These are phyloP conservation scores for Metschnikowia matae DNA, from an alignment of 805 yeast species.

Conservation along the genomic window DNA sequence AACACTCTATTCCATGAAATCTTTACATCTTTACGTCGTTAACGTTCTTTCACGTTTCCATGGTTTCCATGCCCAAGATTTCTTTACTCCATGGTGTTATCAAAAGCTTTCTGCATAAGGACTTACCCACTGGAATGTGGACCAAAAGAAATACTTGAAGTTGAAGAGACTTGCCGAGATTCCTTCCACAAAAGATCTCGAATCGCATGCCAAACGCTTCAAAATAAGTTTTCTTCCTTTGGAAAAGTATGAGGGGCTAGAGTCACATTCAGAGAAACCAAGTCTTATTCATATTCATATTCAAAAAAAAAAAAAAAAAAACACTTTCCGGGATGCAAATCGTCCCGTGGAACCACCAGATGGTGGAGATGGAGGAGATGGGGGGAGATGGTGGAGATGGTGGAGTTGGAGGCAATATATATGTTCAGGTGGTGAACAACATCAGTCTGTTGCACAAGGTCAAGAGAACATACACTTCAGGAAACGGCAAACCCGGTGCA, in stretches of 20 bases:
- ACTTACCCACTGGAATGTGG: not conserved
- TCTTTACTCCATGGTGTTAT: no score
- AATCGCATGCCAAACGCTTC: slow-evolving; percentile 9
- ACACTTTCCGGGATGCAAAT: slow-evolving; percentile 69
- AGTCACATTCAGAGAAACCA: slow-evolving; percentile 6
- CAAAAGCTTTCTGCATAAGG: no score
- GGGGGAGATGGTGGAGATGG: slow-evolving; percentile 99
- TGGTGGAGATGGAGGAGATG: no score
- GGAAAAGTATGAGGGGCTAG: not conserved
- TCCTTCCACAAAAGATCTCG: slow-evolving; percentile 18
- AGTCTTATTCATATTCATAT: slow-evolving; percentile 1
- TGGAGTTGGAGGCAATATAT: slow-evolving; percentile 86
- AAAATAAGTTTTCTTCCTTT: not conserved
- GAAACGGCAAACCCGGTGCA: slow-evolving; percentile 67
- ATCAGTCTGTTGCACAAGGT: slow-evolving; percentile 68
- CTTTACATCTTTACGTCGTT: no score
- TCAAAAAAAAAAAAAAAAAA: no score
- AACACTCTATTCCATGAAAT: no score
- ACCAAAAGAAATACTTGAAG: slow-evolving; percentile 1
- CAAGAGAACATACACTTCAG: slow-evolving; percentile 64
- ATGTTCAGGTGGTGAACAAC: slow-evolving; percentile 74
- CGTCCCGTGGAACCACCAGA: slow-evolving; percentile 90
- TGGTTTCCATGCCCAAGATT: no score
- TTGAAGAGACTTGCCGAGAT: slow-evolving; percentile 15
- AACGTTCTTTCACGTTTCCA: no score